Evolutionary conservation across 2,329 filamentous ascomycete species (phyloP).

Genomic region (Pseudogymnoascus sp.): DNA sequence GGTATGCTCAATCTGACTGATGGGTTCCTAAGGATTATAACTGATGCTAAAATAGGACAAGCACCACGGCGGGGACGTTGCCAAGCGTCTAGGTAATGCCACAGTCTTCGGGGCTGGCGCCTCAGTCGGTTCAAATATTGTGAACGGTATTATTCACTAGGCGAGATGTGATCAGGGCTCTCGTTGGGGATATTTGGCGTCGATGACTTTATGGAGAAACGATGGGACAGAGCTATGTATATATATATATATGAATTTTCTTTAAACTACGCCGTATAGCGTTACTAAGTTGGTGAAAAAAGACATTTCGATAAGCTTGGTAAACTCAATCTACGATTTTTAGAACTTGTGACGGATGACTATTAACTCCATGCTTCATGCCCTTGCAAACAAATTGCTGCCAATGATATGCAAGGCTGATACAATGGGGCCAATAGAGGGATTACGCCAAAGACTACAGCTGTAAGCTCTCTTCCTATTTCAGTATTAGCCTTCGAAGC

Average conservation of each 20-base stretch:
- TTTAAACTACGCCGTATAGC: background rate
- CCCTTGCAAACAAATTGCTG: background rate
- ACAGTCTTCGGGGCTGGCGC: background rate
- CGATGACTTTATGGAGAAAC: background rate
- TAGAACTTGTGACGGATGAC: background rate
- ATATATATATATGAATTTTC: background rate
- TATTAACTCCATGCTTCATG: background rate
- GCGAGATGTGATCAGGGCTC: constrained; percentile 33
- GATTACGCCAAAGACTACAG: background rate
- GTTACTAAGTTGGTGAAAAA: no score
- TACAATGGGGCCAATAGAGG: background rate
- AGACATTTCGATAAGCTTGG: background rate
- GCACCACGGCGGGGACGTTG: background rate
- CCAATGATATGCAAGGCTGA: background rate
- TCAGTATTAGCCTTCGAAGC: constrained; percentile 34
- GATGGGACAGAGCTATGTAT: background rate
- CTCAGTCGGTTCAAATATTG: background rate
- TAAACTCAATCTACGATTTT: background rate
- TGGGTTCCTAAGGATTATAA: background rate
- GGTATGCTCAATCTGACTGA: background rate
- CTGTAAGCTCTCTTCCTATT: background rate
- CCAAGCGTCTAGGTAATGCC: background rate
- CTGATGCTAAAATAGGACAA: background rate
- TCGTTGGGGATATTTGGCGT: background rate
- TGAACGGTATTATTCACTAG: background rate